Evolutionary conservation across 495 filamentous ascomycete species (phyloP), one percentile per base, ranked within the genome.

Genomic region (Pyronema omphalodes): DNA sequence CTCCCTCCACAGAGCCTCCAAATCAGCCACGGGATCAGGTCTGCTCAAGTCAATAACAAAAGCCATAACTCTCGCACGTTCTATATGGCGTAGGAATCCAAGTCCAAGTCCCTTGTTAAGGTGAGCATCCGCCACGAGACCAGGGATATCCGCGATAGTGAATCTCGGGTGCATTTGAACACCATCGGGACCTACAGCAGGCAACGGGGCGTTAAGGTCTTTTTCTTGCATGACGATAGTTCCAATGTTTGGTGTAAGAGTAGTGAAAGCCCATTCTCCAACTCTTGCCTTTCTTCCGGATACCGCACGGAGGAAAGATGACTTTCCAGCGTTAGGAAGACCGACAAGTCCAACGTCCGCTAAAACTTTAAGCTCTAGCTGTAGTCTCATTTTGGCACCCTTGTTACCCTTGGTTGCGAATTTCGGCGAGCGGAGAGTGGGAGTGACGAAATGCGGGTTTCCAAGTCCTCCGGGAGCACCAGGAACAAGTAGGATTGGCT

Each of bases 221-320:
- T 84, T 72, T 57, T 89, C 73, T 60, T 95, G 91, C 33, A 96
- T 73, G 6, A 95, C 82, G 11, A 96, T 86, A 0, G 93, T 98
- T 37, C 91, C 91, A 55, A 98, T 88, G 61, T 88, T 94, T 0
- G 91, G 91, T 41, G 84, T 81, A 6, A 98, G 73, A 0, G 91
- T 98, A 5, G 91, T 98, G 63, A 98, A 98, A 15, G 86, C 91
- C 91, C 91, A 98, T 62, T 86, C 77, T 18, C 91, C 91, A 29
- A 98, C 81, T 12, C 93, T 78, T 1, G 93, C 83, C 44, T 85
- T 78, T 67, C 84, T 88, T 58, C 84, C 81, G 58, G 77, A 93
- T 58, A 98, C 68, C 0, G 88, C 82, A 44, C 91, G 82, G 5
- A 95, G 76, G 7, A 98, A 74, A 0, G 93, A 95, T 64, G 84